phyloP scores from a whole-genome alignment of 116 monocot genomes.

The Iris pallida region DNA sequence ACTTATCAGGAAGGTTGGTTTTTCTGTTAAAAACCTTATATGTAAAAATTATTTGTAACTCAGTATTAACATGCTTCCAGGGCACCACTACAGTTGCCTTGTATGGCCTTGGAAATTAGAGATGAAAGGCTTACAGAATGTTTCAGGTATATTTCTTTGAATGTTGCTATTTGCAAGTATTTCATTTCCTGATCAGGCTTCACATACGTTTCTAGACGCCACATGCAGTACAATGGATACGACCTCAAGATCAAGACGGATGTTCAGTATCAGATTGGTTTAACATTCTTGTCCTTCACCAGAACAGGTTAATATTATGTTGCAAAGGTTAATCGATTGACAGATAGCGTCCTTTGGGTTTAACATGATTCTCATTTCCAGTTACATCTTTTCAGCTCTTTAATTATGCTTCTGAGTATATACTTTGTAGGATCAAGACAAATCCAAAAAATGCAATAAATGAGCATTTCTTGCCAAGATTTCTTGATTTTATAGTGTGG shows the following conservation, averaged over 20 bases:
- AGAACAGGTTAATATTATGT: conserved; percentile 67
- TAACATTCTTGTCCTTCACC: conserved; percentile 97
- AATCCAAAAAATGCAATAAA: conserved; percentile 99
- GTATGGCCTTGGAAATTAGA: conserved; percentile 98
- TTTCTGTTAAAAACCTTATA: neutral
- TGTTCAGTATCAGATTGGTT: conserved; percentile 91
- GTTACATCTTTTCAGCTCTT: neutral
- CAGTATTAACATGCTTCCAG: conserved; percentile 28
- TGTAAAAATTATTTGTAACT: neutral
- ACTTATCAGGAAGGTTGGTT: conserved; percentile 86
- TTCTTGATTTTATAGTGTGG: conserved; percentile 95
- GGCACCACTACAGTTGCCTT: conserved; percentile 84
- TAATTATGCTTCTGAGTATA: neutral
- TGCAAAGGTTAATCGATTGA: conserved; percentile 40
- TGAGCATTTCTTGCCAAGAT: conserved; percentile 97
- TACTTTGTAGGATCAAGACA: conserved; percentile 73
- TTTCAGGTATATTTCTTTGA: conserved; percentile 72
- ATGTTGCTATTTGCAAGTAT: neutral
- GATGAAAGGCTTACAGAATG: conserved; percentile 99
- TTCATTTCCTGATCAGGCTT: neutral
- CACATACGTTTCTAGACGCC: conserved; percentile 67
- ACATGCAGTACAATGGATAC: conserved; percentile 97
- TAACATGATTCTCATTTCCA: neutral
- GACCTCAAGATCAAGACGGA: conserved; percentile 86
- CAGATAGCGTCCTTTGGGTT: neutral